Percentiles rank a stretch among this genome's conserved stretches.
Evolutionary conservation across 2,329 filamentous ascomycete genomes (phyloP).

Genomic region (Rhynchosporium agropyri): DNA sequence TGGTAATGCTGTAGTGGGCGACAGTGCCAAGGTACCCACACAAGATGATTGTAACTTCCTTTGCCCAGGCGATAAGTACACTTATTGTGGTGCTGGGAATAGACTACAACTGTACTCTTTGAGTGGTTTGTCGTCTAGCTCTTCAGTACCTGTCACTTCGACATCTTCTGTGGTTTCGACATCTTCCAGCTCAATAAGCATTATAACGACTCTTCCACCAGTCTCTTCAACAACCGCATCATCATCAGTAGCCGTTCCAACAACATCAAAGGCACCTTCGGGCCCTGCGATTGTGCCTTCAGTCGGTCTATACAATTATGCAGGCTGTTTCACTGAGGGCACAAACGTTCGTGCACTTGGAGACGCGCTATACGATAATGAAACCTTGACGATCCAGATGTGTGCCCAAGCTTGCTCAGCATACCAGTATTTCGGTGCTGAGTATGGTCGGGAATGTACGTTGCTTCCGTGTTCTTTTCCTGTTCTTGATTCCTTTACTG

Average conservation of each 20-base stretch:
- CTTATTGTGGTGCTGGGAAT: slow-evolving; percentile 41
- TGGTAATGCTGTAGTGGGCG: slow-evolving; percentile 35
- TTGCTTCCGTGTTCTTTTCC: slow-evolving; percentile 14
- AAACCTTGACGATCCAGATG: slow-evolving; percentile 39
- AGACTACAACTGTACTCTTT: slow-evolving; percentile 26
- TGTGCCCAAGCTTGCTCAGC: slow-evolving; percentile 34
- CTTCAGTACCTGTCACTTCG: slow-evolving; percentile 2
- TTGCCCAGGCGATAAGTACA: slow-evolving; percentile 35
- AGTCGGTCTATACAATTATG: slow-evolving; percentile 32
- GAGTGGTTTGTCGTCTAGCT: slow-evolving; percentile 13
- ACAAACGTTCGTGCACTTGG: slow-evolving; percentile 34
- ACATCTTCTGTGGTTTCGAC: background rate
- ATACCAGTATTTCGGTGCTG: slow-evolving; percentile 32
- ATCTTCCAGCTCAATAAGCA: slow-evolving; percentile 8
- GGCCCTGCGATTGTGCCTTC: slow-evolving; percentile 29
- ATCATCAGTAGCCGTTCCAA: slow-evolving; percentile 5
- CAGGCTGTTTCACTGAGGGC: slow-evolving; percentile 41
- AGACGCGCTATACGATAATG: slow-evolving; percentile 28
- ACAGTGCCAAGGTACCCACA: slow-evolving; percentile 33
- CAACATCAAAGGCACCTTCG: slow-evolving; percentile 27
- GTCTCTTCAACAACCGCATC: slow-evolving; percentile 4
- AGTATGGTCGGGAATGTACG: slow-evolving; percentile 35
- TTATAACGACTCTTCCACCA: background rate
- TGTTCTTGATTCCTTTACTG: background rate
- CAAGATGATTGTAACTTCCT: slow-evolving; percentile 34